Base-by-base conservation (phyloP, 305 asterid genomes). In the Fraxinus nigra region DNA sequence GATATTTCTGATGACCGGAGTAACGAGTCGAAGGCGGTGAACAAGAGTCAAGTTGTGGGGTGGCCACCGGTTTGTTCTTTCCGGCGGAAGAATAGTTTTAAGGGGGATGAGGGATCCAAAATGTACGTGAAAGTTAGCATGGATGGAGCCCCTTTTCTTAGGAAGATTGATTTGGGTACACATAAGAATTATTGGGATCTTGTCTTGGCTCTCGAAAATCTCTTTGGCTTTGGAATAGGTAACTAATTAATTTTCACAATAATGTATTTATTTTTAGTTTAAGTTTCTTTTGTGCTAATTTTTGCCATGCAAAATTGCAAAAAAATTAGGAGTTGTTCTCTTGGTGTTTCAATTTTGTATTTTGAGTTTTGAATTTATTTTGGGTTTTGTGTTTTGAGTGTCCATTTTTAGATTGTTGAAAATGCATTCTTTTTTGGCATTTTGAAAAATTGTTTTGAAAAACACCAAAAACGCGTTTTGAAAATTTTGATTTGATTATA, bases 51-150 rank as follows among this genome's bases (percentile, higher is more conserved):
- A 77, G 92, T 90, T 76, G 97, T 92, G 82, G 99, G 99, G 46
- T 95, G 99, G 99, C 99, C 99, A 33, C 99, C 98, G 75, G 97
- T 95, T 48, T 76, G 95, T 72, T 82, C 89, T 0, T 91, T 80
- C 79, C 80, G 98, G 75, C 80, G 89, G 86, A 95, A 79, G 84
- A 94, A 70, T 20, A 82, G 86, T 79, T 82, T 79, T 10, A 74
- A 76, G 28, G 85, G 59, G 76, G 32, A 43, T 1, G 78, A 79
- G 9, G 56, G 54, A 37, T 51, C 35, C 43, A 90, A 90, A 81
- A 84, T 87, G 94, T 91, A 91, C 86, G 95, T 92, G 79, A 95
- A 95, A 78, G 97, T 95, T 40, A 88, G 97, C 89, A 85, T 94
- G 92, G 99, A 94, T 67, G 99, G 99, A 1, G 99, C 92, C 0